These are phyloP conservation scores for Pythium dissotocum DNA, from an alignment of 352 stramenopile species.

Conservation along the genomic window DNA sequence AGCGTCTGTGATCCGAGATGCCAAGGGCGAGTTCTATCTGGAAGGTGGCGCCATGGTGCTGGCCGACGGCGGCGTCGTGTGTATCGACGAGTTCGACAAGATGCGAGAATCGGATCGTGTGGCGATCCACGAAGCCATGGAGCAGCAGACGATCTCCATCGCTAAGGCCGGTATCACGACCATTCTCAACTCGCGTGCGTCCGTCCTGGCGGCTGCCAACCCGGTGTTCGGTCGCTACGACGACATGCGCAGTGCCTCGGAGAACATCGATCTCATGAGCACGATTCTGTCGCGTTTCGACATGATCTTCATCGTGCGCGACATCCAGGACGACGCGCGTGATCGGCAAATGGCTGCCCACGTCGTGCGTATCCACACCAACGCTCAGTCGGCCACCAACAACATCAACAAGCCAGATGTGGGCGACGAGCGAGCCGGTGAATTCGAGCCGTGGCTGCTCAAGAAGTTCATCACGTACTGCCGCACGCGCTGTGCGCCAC, in stretches of 20 bases:
- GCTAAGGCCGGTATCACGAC: conserved; percentile 99
- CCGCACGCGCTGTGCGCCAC: conserved; percentile 91
- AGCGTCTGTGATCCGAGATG: conserved; percentile 96
- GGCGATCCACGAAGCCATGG: conserved; percentile 99
- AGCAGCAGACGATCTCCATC: conserved; percentile 99
- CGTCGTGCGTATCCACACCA: conserved; percentile 97
- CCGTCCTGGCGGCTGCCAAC: conserved; percentile 98
- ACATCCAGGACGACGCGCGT: conserved; percentile 96
- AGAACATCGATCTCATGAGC: conserved; percentile 99
- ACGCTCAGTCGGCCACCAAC: conserved; percentile 37
- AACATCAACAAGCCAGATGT: conserved; percentile 28
- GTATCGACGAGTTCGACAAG: conserved; percentile 99
- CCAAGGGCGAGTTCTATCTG: conserved; percentile 72
- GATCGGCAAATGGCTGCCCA: conserved; percentile 97
- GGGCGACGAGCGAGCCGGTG: conserved; percentile 37
- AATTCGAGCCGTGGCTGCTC: conserved; percentile 89
- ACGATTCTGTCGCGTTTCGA: conserved; percentile 99
- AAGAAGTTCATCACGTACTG: conserved; percentile 99
- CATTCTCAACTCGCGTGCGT: conserved; percentile 96
- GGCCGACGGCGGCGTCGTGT: conserved; percentile 98
- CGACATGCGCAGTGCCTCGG: conserved; percentile 97
- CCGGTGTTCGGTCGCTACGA: conserved; percentile 99
- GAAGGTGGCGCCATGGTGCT: conserved; percentile 99
- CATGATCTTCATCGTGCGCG: conserved; percentile 99
- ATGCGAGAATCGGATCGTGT: conserved; percentile 98